Evolutionary conservation across 345 rosid genomes (phyloP).

Genomic region (Adansonia digitata): DNA sequence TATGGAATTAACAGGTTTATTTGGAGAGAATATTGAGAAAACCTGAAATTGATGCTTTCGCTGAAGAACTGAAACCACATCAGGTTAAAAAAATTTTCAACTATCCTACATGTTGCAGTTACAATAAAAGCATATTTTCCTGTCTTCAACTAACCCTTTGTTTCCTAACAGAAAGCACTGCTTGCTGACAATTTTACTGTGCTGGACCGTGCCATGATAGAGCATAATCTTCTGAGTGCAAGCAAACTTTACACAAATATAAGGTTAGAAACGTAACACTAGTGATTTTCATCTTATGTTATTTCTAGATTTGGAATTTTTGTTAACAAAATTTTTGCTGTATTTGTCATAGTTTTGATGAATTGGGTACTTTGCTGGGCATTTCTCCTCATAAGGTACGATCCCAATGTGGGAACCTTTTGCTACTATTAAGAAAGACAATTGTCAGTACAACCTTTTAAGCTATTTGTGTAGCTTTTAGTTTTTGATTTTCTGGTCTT

Average conservation of each 20-base stretch:
- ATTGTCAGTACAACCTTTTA: neutral
- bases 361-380: conserved; percentile 91
- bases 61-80: conserved; percentile 91
- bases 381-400: conserved; percentile 84
- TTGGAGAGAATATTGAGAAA: conserved; percentile 90
- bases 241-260: conserved; percentile 96
- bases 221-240: conserved; percentile 95
- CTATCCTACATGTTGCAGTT: neutral
- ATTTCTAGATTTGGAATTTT: neutral
- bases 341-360: conserved; percentile 62
- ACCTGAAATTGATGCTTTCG: conserved; percentile 92
- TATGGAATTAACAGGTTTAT: conserved; percentile 60
- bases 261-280: conserved; percentile 37
- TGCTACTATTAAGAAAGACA: neutral
- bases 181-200: conserved; percentile 94
- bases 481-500: neutral
- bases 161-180: conserved; percentile 65
- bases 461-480: neutral
- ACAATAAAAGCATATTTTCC: neutral
- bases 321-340: neutral
- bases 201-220: conserved; percentile 97
- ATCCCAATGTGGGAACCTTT: neutral
- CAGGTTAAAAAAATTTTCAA: conserved; percentile 48
- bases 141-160: conserved; percentile 14
- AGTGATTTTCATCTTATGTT: neutral